Evolutionary conservation across 2,329 filamentous ascomycete genomes (phyloP), one percentile per base, ranked within the genome.

Genomic region (Fusarium continuum): DNA sequence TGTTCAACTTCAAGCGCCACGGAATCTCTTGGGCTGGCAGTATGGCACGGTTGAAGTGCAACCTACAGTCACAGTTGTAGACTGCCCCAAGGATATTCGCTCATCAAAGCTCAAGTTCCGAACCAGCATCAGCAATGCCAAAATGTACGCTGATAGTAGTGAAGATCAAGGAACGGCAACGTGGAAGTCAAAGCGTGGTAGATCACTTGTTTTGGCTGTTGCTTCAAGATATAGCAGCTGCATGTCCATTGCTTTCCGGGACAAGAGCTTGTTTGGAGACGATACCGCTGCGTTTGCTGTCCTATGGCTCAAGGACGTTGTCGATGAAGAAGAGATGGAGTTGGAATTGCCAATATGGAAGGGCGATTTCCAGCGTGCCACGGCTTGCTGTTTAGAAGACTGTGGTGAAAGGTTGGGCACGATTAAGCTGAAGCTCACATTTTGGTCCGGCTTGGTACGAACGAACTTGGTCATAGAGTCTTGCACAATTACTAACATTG

Each of bases 41-140:
- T 89, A 87, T 52, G 90, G 90, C 6, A 92, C 90, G 0, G 70
- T 92, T 1, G 86, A 91, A 61, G 77, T 91, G 35, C 80, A 83
- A n/a, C 80, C 83, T 11, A 80, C 78, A 45, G 76, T 76, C 3
- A 79, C 80, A 13, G 64, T 67, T 23, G 74, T 80, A n/a, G 58
- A 72, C 13, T 75, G 88, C 2, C 79, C 83, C 0, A 69, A 79
- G 2, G 78, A 84, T 9, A 72, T 86, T 8, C 71, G 76, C 20
- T 76, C 80, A 22, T 76, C 83, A 29, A 80, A 85, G 41, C 75
- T 90, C 59, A 89, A 89, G 70, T 73, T 90, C 46, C 82, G 82
- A 36, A 87, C 87, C 2, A 83, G 79, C 40, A 77, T 89, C 26
- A 82, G 82, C 34, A 79, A 78, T 16, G 83, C 78, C n/a, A 89